Conservation (phyloP, 2,329 filamentous ascomycete species). For the Pezicula carpinea region DNA sequence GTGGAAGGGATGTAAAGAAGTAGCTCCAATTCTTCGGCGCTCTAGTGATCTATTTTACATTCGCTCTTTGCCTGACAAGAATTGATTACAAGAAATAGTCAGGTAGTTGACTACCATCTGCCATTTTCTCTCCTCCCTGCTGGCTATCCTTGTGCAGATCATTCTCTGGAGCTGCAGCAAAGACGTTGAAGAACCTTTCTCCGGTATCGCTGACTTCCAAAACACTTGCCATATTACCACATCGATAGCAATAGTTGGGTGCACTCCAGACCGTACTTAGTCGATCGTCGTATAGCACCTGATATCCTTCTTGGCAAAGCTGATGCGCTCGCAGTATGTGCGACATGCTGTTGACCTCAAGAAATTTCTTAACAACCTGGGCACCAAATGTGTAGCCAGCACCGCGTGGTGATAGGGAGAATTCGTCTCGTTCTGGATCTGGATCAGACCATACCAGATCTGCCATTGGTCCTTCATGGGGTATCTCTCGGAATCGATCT, state of each 20-base stretch:
- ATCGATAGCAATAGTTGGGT: constrained; percentile 78
- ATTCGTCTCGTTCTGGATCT: constrained; percentile 95
- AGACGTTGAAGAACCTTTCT: constrained; percentile 95
- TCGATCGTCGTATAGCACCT: constrained; percentile 91
- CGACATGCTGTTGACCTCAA: constrained; percentile 95
- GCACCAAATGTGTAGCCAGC: constrained; percentile 97
- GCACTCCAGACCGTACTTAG: constrained; percentile 98
- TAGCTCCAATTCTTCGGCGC: no score
- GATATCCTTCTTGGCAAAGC: constrained; percentile 95
- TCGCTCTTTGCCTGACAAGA: no score
- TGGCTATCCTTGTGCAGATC: constrained; percentile 85
- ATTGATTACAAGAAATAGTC: constrained; percentile 62
- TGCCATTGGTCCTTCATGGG: constrained; percentile 99
- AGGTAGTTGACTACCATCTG: constrained; percentile 58
- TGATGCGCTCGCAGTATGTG: constrained; percentile 98
- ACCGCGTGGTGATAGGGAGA: constrained; percentile 86
- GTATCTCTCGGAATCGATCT: constrained; percentile 96
- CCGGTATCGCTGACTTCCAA: constrained; percentile 92
- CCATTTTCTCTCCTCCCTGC: constrained; percentile 69
- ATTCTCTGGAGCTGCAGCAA: constrained; percentile 94
- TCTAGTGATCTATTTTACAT: no score
- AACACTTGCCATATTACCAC: constrained; percentile 95
- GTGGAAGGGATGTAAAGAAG: no score
- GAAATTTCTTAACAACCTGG: constrained; percentile 96
- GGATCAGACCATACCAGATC: constrained; percentile 98